These are phyloP conservation scores for Nepenthes alata DNA, from an alignment of 179 eudicot species.

Conservation along the genomic window DNA sequence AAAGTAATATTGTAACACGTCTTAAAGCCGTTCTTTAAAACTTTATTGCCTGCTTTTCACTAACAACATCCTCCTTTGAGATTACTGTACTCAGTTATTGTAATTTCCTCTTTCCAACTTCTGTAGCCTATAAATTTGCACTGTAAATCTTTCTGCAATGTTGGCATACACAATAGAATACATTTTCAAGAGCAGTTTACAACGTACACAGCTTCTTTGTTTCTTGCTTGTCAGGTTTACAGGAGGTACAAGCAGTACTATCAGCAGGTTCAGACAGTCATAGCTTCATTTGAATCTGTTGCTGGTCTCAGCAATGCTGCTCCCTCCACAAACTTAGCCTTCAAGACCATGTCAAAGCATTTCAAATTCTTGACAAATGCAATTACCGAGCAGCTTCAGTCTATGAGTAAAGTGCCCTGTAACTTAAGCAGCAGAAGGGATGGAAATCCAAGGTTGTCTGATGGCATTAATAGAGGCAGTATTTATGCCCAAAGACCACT, in stretches of 20 bases:
- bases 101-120: too few relatives aligned
- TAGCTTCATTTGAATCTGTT: slow-evolving; percentile 54
- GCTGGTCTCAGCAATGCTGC: slow-evolving; percentile 54
- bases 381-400: slow-evolving; percentile 42
- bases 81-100: too few relatives aligned
- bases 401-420: slow-evolving; percentile 22
- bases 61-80: too few relatives aligned
- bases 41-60: too few relatives aligned
- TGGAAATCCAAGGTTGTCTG: slow-evolving; percentile 15
- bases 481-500: slow-evolving; percentile 17
- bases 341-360: slow-evolving; percentile 42
- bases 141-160: too few relatives aligned
- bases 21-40: too few relatives aligned
- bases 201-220: neutral
- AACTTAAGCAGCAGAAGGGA: slow-evolving; percentile 20
- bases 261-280: slow-evolving; percentile 50
- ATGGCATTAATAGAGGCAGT: slow-evolving; percentile 17
- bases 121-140: too few relatives aligned
- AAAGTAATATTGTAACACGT: too few relatives aligned
- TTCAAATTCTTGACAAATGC: slow-evolving; percentile 38
- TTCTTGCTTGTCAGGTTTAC: slow-evolving; percentile 29
- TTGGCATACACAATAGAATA: too few relatives aligned
- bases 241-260: slow-evolving; percentile 52
- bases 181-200: too few relatives aligned
- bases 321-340: slow-evolving; percentile 43